Evolutionary conservation across 2,329 filamentous ascomycete species (phyloP).

Genomic region (Pseudocercospora vitis): DNA sequence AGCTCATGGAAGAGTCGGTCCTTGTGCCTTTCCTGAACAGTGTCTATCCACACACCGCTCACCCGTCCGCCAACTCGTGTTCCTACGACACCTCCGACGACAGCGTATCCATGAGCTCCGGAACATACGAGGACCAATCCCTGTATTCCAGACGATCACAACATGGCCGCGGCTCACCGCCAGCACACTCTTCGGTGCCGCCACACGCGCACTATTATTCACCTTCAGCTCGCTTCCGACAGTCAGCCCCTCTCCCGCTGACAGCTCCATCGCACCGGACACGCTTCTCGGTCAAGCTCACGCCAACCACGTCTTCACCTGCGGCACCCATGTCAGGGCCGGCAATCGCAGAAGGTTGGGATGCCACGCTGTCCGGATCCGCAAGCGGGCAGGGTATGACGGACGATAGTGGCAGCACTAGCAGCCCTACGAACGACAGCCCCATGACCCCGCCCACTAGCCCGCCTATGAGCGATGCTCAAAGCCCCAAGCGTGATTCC

Average conservation of each 20-base stretch:
- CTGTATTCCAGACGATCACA: constrained; percentile 28
- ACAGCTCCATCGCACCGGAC: constrained; percentile 35
- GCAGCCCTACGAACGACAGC: constrained; percentile 51
- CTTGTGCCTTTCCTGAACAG: constrained; percentile 86
- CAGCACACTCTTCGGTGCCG: constrained; percentile 33
- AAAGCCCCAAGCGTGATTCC: constrained; percentile 37
- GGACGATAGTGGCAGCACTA: constrained; percentile 65
- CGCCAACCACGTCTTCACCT: constrained; percentile 36
- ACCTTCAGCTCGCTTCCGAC: constrained; percentile 27
- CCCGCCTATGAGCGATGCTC: constrained; percentile 54
- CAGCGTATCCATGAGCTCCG: constrained; percentile 33
- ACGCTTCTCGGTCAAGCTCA: constrained; percentile 37
- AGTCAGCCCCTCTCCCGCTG: constrained; percentile 38
- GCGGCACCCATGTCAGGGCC: constrained; percentile 20
- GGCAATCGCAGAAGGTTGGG: constrained; percentile 26
- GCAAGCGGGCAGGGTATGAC: constrained; percentile 49
- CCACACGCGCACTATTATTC: constrained; percentile 32
- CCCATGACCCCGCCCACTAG: constrained; percentile 75
- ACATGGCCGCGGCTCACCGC: constrained; percentile 36
- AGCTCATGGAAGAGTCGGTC: constrained; percentile 96
- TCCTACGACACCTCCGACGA: constrained; percentile 44
- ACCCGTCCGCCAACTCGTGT: constrained; percentile 43
- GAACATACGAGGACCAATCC: constrained; percentile 43
- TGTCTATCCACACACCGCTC: constrained; percentile 52
- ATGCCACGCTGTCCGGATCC: constrained; percentile 35